Evolutionary conservation across 768 basidiomycete species (phyloP).

Genomic region (Suillus decipiens): DNA sequence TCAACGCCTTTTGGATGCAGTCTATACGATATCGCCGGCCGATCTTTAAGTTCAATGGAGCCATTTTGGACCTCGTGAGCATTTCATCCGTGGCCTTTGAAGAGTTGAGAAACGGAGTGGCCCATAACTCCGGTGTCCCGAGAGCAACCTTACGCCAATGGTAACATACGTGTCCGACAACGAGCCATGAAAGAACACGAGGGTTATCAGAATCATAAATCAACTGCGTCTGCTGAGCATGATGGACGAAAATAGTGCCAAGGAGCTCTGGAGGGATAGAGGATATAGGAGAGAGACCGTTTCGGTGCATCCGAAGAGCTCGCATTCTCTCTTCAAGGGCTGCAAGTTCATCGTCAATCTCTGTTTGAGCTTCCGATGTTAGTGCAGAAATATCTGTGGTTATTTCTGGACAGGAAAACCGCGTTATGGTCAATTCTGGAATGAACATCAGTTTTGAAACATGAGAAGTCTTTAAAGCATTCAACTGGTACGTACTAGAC

Average conservation of each 20-base stretch:
- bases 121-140: constrained; percentile 42
- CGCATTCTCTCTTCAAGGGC: not conserved
- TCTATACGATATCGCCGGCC: constrained; percentile 32
- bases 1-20: constrained; percentile 32
- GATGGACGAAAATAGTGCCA: constrained; percentile 5
- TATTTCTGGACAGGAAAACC: not conserved
- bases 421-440: not conserved
- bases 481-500: not conserved
- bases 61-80: constrained; percentile 46
- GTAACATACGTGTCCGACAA: constrained; percentile 9
- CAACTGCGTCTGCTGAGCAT: not conserved
- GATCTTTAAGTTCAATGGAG: constrained; percentile 25
- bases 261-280: constrained; percentile 14
- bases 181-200: constrained; percentile 10
- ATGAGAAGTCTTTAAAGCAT: not conserved
- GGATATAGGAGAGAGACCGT: constrained; percentile 11
- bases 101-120: constrained; percentile 34
- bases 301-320: constrained; percentile 10
- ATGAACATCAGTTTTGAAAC: not conserved
- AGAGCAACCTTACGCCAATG: constrained; percentile 45
- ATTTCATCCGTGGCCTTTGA: constrained; percentile 43
- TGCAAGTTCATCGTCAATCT: constrained; percentile 10
- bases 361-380: constrained; percentile 1
- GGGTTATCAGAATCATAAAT: not conserved
- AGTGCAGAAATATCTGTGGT: not conserved